Base-by-base conservation (phyloP, 2,329 filamentous ascomycete species). In the Chaetomium strumarium region DNA sequence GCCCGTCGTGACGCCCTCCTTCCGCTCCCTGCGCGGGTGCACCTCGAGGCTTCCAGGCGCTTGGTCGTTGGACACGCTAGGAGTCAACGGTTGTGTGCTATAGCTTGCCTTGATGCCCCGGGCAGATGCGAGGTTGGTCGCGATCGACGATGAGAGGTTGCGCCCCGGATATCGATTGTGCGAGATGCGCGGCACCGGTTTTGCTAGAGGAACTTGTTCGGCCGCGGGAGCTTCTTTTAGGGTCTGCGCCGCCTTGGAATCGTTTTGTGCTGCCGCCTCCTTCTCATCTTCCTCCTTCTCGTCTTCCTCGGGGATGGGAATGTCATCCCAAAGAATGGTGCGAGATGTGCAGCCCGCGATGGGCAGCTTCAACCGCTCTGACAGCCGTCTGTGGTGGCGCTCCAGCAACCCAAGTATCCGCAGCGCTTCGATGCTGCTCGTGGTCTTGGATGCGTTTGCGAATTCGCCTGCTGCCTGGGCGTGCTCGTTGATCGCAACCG, bases 381-480 rank as follows among this genome's bases (percentile, higher is more conserved):
- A 90, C 12, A 97, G 83, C 57, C 83, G 84, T 60, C 84, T 81
- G 67, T 99, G 93, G 67, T 99, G 90, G 58, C 88, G 79, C 69
- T 96, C 90, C 53, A 99, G 83, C 2, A 97, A 79, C 59, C 80
- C 82, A 55, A 99, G 75, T 10, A 91, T 93, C 48, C 93, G 83
- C 46, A 95, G 72, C 13, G 91, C 92, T 76, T 96, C 78, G 57
- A 77, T 66, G 65, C 76, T 80, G 38, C 75, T 76, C 8, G 89
- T 95, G 44, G 72, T 79, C 56, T 82, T 80, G n/a, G 88, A 84
- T 30, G 90, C 91, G 55, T 85, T 85, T 55, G 89, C 85, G 68
- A 96, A 97, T 67, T 96, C 89, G 58, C 84, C 85, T 2, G 93
- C 92, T 36, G 93, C 93, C 52, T 88, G 77, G 49, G 91, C 84